phyloP scores from a whole-genome alignment of 2,329 filamentous ascomycete species.

The Penicillium palitans region DNA sequence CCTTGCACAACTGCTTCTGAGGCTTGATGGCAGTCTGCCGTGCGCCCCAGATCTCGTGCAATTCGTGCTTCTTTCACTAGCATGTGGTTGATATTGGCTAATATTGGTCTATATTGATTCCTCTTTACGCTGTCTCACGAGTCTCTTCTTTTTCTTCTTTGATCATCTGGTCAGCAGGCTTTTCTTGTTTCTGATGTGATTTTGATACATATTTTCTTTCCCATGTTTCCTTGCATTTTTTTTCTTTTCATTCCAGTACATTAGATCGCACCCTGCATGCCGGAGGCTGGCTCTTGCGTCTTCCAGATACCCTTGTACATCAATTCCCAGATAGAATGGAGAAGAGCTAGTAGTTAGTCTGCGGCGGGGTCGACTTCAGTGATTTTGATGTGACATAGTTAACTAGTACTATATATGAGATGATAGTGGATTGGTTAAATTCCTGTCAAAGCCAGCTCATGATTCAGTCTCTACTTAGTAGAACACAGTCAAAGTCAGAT shows the following conservation, averaged over 20 bases:
- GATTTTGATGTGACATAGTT: slow-evolving; percentile 13
- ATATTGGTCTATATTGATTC: slow-evolving; percentile 11
- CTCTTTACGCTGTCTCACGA: slow-evolving; percentile 25
- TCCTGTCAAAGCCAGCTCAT: background rate
- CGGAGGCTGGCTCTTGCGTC: slow-evolving; percentile 20
- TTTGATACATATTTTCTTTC: slow-evolving; percentile 3
- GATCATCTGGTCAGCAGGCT: slow-evolving; percentile 5
- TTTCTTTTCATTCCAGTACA: slow-evolving; percentile 21
- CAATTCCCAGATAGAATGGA: slow-evolving; percentile 29
- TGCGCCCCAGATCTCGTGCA: slow-evolving; percentile 21
- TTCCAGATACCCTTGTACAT: slow-evolving; percentile 31
- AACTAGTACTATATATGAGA: slow-evolving; percentile 12
- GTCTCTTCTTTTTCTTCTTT: slow-evolving; percentile 15
- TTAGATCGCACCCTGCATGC: slow-evolving; percentile 24
- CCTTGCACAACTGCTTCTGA: slow-evolving; percentile 18
- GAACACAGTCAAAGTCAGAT: background rate
- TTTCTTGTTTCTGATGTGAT: slow-evolving; percentile 7
- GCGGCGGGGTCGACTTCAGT: background rate
- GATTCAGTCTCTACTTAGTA: background rate
- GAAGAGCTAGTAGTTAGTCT: slow-evolving; percentile 20
- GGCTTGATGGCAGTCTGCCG: slow-evolving; percentile 18
- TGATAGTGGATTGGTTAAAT: background rate
- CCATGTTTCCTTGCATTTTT: background rate
- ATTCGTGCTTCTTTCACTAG: slow-evolving; percentile 22
- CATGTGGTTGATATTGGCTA: slow-evolving; percentile 15